Evolutionary conservation across 2,329 filamentous ascomycete species (phyloP).

Genomic region (Trichoderma koningiopsis): DNA sequence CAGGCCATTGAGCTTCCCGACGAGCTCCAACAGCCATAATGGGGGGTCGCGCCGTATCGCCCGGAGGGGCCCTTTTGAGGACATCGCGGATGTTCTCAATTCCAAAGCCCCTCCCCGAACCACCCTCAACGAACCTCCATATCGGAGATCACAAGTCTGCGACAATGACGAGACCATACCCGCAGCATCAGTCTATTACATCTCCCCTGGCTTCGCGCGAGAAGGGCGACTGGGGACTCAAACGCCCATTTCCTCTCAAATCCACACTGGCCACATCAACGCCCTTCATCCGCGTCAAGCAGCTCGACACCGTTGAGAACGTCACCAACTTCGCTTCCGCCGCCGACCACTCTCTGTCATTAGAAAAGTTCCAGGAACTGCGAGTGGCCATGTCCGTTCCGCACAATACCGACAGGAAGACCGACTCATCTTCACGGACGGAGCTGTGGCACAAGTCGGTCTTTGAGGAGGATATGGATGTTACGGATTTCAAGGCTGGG

Average conservation of each 20-base stretch:
- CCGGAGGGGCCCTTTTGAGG: slow-evolving; percentile 72
- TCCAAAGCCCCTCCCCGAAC: slow-evolving; percentile 70
- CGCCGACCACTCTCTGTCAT: slow-evolving; percentile 75
- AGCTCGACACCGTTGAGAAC: slow-evolving; percentile 82
- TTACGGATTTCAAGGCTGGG: slow-evolving; percentile 47
- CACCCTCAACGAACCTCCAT: slow-evolving; percentile 51
- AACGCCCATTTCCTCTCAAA: slow-evolving; percentile 77
- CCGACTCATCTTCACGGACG: slow-evolving; percentile 24
- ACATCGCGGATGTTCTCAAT: slow-evolving; percentile 89
- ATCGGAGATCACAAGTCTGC: slow-evolving; percentile 41
- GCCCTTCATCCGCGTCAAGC: slow-evolving; percentile 74
- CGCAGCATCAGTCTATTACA: slow-evolving; percentile 80
- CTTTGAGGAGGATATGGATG: slow-evolving; percentile 61
- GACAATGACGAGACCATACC: slow-evolving; percentile 69
- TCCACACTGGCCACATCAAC: slow-evolving; percentile 71
- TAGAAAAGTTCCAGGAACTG: slow-evolving; percentile 86
- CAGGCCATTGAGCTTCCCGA: slow-evolving; percentile 37
- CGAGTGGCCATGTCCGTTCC: slow-evolving; percentile 68
- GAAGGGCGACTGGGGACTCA: slow-evolving; percentile 90
- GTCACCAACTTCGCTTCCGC: slow-evolving; percentile 87
- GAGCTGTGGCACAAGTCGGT: slow-evolving; percentile 51
- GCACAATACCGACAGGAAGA: slow-evolving; percentile 29
- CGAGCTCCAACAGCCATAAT: slow-evolving; percentile 36
- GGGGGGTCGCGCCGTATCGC: slow-evolving; percentile 50
- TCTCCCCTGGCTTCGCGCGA: slow-evolving; percentile 72